phyloP scores from a whole-genome alignment of 345 rosid species.

The Turritis glabra region DNA sequence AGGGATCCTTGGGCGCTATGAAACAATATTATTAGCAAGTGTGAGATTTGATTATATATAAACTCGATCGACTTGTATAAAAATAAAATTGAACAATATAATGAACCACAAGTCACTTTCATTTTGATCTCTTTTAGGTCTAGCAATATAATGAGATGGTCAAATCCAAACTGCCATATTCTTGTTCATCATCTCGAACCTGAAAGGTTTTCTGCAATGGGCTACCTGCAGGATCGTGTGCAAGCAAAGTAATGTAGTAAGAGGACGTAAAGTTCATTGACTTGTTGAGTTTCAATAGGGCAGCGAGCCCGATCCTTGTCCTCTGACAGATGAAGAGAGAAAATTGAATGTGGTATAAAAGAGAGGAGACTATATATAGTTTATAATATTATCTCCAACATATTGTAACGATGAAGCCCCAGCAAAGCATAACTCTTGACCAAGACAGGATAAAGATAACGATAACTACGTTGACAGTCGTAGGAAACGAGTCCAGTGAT shows the following conservation, averaged over 20 bases:
- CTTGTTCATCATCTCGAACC: neutral
- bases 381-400: no score
- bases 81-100: neutral
- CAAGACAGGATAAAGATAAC: no score
- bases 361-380: no score
- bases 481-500: no score
- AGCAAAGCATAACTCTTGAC: no score
- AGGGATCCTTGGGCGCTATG: neutral
- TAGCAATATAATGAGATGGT: neutral
- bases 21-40: neutral
- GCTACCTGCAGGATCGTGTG: neutral
- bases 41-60: no score
- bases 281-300: neutral
- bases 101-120: neutral
- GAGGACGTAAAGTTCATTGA: neutral
- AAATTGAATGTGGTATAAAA: no score
- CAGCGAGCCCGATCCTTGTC: neutral
- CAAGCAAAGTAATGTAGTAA: conserved; percentile 4
- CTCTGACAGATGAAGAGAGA: neutral
- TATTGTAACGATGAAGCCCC: no score
- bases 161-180: neutral
- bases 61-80: no score
- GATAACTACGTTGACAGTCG: no score
- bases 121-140: neutral
- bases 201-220: neutral